Conservation (phyloP, 2,329 filamentous ascomycete species). For the Cephalotrichum gorgonifer region DNA sequence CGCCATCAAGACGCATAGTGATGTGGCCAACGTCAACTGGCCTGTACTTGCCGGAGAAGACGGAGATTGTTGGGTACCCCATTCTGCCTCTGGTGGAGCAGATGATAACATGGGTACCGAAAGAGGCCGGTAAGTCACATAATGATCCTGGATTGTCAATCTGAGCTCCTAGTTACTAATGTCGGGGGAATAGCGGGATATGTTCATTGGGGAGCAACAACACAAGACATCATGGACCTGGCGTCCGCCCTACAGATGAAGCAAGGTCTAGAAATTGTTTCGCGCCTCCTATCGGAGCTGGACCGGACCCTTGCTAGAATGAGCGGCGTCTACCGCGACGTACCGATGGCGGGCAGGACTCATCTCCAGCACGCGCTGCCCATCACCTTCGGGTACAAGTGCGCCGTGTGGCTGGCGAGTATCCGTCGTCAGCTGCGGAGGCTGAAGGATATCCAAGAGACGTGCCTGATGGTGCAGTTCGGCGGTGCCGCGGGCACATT, state of each 20-base stretch:
- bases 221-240: slow-evolving; percentile 49
- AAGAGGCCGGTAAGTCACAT: slow-evolving; percentile 15
- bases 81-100: slow-evolving; percentile 40
- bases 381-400: slow-evolving; percentile 48
- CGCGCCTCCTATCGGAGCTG: slow-evolving; percentile 29
- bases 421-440: slow-evolving; percentile 37
- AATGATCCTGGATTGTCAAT: neutral
- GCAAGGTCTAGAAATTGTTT: slow-evolving; percentile 34
- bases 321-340: slow-evolving; percentile 34
- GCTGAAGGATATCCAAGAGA: slow-evolving; percentile 31
- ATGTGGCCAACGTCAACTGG: slow-evolving; percentile 12
- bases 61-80: slow-evolving; percentile 44
- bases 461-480: slow-evolving; percentile 41
- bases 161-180: neutral
- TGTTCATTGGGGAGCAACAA: slow-evolving; percentile 49
- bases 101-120: slow-evolving; percentile 24
- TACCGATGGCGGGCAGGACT: slow-evolving; percentile 46
- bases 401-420: slow-evolving; percentile 40
- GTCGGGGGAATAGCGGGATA: slow-evolving; percentile 19
- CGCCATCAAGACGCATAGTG: slow-evolving; percentile 22
- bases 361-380: slow-evolving; percentile 48
- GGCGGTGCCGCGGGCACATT: slow-evolving; percentile 46
- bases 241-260: slow-evolving; percentile 43
- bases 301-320: slow-evolving; percentile 29
- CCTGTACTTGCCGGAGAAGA: slow-evolving; percentile 30